Percentiles rank a stretch among this genome's conserved stretches.
Conservation (phyloP, 2,329 filamentous ascomycete genomes). For the Phialophora verrucosa region DNA sequence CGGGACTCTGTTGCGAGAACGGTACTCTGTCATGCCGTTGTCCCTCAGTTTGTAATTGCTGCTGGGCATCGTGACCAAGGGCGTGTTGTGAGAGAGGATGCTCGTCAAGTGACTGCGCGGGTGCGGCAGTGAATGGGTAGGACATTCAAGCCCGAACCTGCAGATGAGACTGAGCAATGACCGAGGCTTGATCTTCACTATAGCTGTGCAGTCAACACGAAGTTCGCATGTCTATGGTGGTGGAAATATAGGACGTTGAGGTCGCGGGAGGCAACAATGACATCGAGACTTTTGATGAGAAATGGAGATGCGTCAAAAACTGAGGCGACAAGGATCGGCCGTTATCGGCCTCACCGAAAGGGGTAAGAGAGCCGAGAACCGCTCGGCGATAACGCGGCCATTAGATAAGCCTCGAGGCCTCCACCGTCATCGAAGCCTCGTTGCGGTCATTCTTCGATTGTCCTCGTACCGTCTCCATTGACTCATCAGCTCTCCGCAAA, state of each 20-base stretch:
- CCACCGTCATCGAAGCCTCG: conserved; percentile 2
- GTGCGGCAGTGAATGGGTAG: conserved; percentile 32
- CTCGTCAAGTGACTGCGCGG: conserved; percentile 34
- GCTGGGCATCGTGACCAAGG: conserved; percentile 31
- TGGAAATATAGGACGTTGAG: conserved; percentile 9
- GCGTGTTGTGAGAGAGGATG: conserved; percentile 28
- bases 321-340: conserved; percentile 11
- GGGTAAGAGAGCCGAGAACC: conserved; percentile 11
- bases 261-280: conserved; percentile 28
- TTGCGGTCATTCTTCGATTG: not conserved
- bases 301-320: conserved; percentile 19
- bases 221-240: not conserved
- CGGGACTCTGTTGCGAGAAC: conserved; percentile 31
- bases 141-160: conserved; percentile 34
- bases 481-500: conserved; percentile 3
- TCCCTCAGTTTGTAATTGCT: conserved; percentile 24
- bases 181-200: not conserved
- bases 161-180: not conserved
- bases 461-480: not conserved
- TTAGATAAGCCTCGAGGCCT: conserved; percentile 14
- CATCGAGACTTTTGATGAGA: conserved; percentile 29
- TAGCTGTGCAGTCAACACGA: not conserved
- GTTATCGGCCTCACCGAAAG: conserved; percentile 17
- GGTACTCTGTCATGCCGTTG: conserved; percentile 41
- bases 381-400: conserved; percentile 24